Evolutionary conservation across 768 basidiomycete species (phyloP), one percentile per base, ranked within the genome.

Genomic region (Mycena rebaudengoi): DNA sequence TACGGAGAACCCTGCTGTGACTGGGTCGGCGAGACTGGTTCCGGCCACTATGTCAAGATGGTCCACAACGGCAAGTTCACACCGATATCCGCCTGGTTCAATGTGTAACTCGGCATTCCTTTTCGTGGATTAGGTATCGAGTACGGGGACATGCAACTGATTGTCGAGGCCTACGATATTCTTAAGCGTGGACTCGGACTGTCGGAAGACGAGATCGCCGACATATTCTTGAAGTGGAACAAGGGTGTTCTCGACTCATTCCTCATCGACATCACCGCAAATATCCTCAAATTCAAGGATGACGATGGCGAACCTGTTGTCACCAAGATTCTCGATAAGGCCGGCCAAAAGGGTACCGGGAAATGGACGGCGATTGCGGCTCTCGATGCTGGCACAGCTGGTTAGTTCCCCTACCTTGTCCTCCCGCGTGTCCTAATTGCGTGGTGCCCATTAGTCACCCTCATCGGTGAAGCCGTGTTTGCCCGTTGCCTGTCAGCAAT

Each of bases 21-120:
- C 82, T 99, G 98, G 98, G 97, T 99, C 71, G 98, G 98, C 45
- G 93, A 96, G 80, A 91, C 90, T 65, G 98, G 96, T 62, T 84
- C 94, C 48, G 96, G 95, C 29, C 97, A 99, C 85, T 99, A 99
- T 79, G 97, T 99, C 80, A 99, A 99, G 86, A 99, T 99, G 97
- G 97, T 99, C 65, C 97, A 99, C 84, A 95, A 95, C 62, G 94
- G 94, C 91, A 77, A 73, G 75, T 75, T 56, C 51, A 62, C 68
- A n/a, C 55, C 62, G 58, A 55, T 61, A 71, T 37, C 51, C 7
- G 30, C 25, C 37, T 61, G 45, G 43, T 25, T 45, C 21, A 53
- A 14, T 37, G 39, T 59, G 45, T 60, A 57, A 53, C 30, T 54
- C 39, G 37, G 51, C 35, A 50, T 65, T 44, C 45, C 71, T 44